Evolutionary conservation across 345 rosid species (phyloP), one percentile per base, ranked within the genome.

Genomic region (Lepidium africanum): DNA sequence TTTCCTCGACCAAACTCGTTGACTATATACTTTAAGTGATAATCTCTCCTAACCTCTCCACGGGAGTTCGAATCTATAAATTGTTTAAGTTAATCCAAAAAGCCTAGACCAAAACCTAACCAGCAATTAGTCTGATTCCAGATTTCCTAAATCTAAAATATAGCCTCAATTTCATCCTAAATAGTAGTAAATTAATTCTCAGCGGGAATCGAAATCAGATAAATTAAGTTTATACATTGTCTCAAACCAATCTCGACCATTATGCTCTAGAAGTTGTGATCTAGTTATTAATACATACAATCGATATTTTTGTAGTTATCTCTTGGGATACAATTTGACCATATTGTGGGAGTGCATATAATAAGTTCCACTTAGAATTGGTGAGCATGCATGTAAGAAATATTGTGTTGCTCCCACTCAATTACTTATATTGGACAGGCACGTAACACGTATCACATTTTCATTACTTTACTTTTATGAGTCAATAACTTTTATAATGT

Each of bases 371-470:
- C 74, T 61, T 61, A 52, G 19, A 41, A 59, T 39, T 45, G 58
- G 36, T 33, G 53, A 50, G 53, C 59, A 70, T 5, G 23, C 1
- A 21, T 21, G 23, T 21, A 40, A 45, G 46, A 42, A 21, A 19
- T 43, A 37, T 25, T 54, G 50, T 71, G 49, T 54, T 63, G 42
- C 23, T 2, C 27, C 58, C 70, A 71, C 53, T 60, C 1, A 16
- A 38, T 63, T 21, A 61, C 47, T 46, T 40, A 50, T 50, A 59
- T 41, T 60, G 46, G 53, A 51, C 54, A 9, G 13, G 2, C 64
- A 55, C 58, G 49, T 55, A 63, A 62, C 56, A 71, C 63, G 75
- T 71, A 33, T 62, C 69, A 63, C 69, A 63, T 71, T 42, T 63
- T 57, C 46, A 37, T 30, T 38, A 25, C 57, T 54, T 16, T 54